Conservation (phyloP, 2,329 filamentous ascomycete genomes). For the Talaromyces sp. region DNA sequence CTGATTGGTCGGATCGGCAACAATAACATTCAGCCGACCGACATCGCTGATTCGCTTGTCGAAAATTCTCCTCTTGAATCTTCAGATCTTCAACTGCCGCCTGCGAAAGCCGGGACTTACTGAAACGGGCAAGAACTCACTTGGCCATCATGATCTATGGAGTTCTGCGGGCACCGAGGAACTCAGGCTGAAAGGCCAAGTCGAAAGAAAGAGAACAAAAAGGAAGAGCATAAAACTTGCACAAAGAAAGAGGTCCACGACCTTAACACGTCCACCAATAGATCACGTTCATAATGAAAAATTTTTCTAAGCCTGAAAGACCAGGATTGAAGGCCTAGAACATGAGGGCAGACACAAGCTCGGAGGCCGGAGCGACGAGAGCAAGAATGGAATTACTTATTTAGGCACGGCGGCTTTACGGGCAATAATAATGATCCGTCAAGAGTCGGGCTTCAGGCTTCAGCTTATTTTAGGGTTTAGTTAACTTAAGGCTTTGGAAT, state of each 20-base stretch:
- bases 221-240: background rate
- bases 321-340: conserved; percentile 1
- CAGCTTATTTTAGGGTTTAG: background rate
- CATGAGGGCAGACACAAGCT: background rate
- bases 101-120: background rate
- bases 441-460: too few relatives aligned
- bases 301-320: background rate
- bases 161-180: background rate
- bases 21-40: background rate
- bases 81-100: too few relatives aligned
- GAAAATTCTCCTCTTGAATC: background rate
- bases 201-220: background rate
- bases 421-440: too few relatives aligned
- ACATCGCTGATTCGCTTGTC: background rate
- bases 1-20: background rate
- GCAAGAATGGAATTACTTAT: background rate
- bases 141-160: too few relatives aligned
- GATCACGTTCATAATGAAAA: background rate
- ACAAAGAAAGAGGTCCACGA: background rate
- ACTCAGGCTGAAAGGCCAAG: background rate
- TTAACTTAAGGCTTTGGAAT: background rate
- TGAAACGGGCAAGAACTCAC: background rate
- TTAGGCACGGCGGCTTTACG: background rate
- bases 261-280: background rate
- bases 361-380: too few relatives aligned